Evolutionary conservation across 2,329 filamentous ascomycete species (phyloP).

Genomic region (Pyrenochaeta sp.): DNA sequence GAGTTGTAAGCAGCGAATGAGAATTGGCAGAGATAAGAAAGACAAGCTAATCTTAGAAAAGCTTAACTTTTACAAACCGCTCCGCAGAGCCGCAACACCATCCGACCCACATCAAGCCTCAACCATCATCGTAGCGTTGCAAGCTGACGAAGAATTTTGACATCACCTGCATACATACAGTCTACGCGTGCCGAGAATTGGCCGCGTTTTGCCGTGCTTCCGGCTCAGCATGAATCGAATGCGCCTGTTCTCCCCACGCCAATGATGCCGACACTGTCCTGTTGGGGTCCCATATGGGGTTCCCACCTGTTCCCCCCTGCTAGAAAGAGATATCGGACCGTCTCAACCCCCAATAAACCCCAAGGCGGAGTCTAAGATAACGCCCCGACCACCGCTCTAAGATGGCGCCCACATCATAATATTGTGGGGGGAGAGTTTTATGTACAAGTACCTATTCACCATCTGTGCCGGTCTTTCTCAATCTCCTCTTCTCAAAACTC

Average conservation of each 20-base stretch:
- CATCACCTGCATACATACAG: slow-evolving; percentile 22
- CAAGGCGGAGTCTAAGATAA: slow-evolving; percentile 17
- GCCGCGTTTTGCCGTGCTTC: slow-evolving; percentile 3
- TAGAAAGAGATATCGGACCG: slow-evolving; percentile 2
- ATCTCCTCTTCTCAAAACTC: slow-evolving; percentile 11
- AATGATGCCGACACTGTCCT: slow-evolving; percentile 11
- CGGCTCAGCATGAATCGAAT: slow-evolving; percentile 11
- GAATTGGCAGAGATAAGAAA: slow-evolving; percentile 5
- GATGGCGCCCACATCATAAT: slow-evolving; percentile 21
- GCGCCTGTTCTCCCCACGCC: slow-evolving; percentile 22
- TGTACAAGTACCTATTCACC: slow-evolving; percentile 27
- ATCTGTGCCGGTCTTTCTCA: slow-evolving; percentile 5
- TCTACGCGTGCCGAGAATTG: slow-evolving; percentile 19
- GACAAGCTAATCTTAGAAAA: slow-evolving; percentile 12
- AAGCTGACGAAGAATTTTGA: slow-evolving; percentile 13
- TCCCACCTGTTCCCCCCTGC: not conserved
- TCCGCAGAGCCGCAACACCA: slow-evolving; percentile 7
- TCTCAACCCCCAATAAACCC: slow-evolving; percentile 15
- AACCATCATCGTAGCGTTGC: slow-evolving; percentile 20
- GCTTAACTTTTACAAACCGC: not conserved
- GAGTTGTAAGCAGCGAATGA: slow-evolving; percentile 5
- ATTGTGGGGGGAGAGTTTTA: slow-evolving; percentile 27
- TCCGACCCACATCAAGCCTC: slow-evolving; percentile 17
- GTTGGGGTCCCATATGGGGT: slow-evolving; percentile 13
- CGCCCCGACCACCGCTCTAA: slow-evolving; percentile 8